A percentile compares a stretch with the other conserved stretches of the same genome.
phyloP scores from a whole-genome alignment of 1,284 basidiomycete genomes.

The Leccinum brunneo-olivaceum region DNA sequence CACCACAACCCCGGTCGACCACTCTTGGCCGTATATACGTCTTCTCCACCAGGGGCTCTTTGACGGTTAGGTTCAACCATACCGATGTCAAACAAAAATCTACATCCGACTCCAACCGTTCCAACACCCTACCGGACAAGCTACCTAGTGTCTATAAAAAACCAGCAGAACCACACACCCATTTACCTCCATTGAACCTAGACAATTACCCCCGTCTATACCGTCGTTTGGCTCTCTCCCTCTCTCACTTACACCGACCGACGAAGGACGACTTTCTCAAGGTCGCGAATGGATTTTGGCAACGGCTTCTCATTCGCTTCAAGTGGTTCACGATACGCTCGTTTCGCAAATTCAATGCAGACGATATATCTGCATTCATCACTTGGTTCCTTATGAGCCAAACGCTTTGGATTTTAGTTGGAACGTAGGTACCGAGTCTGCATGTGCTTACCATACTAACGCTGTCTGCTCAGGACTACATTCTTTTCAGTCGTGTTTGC shows the following conservation, averaged over 20 bases:
- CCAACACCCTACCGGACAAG: conserved; percentile 2
- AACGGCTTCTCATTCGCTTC: conserved; percentile 86
- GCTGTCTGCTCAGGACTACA: conserved; percentile 60
- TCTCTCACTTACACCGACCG: conserved; percentile 77
- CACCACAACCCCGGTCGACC: background rate
- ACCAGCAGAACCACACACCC: conserved; percentile 2
- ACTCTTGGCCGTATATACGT: background rate
- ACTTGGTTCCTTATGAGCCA: conserved; percentile 95
- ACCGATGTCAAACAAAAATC: conserved; percentile 7
- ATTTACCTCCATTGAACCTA: conserved; percentile 34
- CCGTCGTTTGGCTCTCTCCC: conserved; percentile 62
- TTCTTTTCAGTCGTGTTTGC: conserved; percentile 94
- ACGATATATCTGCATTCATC: conserved; percentile 95
- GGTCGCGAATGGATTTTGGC: conserved; percentile 85
- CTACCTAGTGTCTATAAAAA: conserved; percentile 6
- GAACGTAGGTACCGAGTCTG: conserved; percentile 60
- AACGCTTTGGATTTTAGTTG: conserved; percentile 87
- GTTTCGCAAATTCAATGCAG: conserved; percentile 92
- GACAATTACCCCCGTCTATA: conserved; percentile 80
- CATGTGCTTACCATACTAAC: conserved; percentile 12
- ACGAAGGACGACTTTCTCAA: conserved; percentile 84
- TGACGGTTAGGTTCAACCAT: conserved; percentile 16
- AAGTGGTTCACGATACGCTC: conserved; percentile 97
- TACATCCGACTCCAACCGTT: background rate
- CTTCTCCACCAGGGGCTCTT: background rate